Conservation (phyloP, 2,329 filamentous ascomycete genomes). For the Nemania sp. region DNA sequence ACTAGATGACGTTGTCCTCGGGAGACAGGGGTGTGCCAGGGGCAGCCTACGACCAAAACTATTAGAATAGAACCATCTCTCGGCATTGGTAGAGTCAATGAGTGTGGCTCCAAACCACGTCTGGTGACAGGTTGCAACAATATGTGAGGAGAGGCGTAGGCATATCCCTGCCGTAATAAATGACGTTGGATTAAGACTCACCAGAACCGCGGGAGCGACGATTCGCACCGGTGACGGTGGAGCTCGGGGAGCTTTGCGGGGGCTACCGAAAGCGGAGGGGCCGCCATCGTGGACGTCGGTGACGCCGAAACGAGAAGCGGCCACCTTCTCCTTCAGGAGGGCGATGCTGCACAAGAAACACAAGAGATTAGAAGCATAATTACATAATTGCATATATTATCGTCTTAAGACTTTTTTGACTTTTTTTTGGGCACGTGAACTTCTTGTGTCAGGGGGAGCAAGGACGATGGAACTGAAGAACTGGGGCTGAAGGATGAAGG, state of each 20-base stretch:
- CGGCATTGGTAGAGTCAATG: background rate
- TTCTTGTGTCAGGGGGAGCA: background rate
- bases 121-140: too few species aligned
- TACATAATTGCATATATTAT: too few species aligned
- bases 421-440: too few species aligned
- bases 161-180: too few species aligned
- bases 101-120: too few species aligned
- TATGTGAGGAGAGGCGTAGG: too few species aligned
- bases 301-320: conserved; percentile 52
- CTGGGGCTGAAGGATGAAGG: background rate
- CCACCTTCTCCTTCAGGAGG: conserved; percentile 56
- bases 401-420: too few species aligned
- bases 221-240: conserved; percentile 28
- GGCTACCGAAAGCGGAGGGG: conserved; percentile 27
- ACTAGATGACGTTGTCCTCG: conserved; percentile 31
- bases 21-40: conserved; percentile 29
- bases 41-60: conserved; percentile 20
- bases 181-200: conserved; percentile 19
- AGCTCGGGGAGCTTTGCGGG: conserved; percentile 33
- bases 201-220: conserved; percentile 27
- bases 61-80: conserved; percentile 12
- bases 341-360: conserved; percentile 43
- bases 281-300: conserved; percentile 37
- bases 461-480: background rate
- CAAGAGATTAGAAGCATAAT: background rate